Evolutionary conservation across 2,329 filamentous ascomycete genomes (phyloP), one percentile per base, ranked within the genome.

Genomic region (Neonectria sp.): DNA sequence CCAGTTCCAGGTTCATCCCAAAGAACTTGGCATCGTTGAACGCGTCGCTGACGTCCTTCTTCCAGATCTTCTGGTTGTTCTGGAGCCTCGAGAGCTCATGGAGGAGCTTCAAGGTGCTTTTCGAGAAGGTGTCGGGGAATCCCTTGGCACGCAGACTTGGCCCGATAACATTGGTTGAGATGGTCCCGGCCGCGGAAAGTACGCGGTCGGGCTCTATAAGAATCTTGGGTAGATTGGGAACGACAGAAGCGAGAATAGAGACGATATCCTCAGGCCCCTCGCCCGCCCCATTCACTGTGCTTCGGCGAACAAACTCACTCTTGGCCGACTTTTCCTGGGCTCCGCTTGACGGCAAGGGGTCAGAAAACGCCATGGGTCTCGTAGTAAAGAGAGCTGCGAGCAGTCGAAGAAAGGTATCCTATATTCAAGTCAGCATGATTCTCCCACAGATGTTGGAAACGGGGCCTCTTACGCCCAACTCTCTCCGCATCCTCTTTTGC

Each of bases 341-440:
- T 21, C 80, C 79, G 59, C 74, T 80, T 8, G 82, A 78, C 46
- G 65, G 76, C 17, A 82, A 76, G 48, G 84, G 79, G 13, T 93
- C 92, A 1, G 90, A 82, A 71, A 94, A 92, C 2, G 90, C 91
- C 72, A 94, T 86, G 1, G 95, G 94, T 46, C 94, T 90, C 9
- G 94, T 97, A 0, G 96, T 97, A 78, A 98, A 98, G 3, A 97
- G 92, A n/a, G 95, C 96, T 4, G 95, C 93, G 15, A 99, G 86
- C 2, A 99, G 88, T 17, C 95, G 89, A 13, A 96, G 86, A 77
- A 98, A 97, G 1, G 98, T 87, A 75, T 99, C 96, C 93, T 97
- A 62, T 70, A 27, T 49, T 46, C 7, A 40, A 24, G 70, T 84
- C 69, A 84, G 79, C 49, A 63, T 46, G 15, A 21, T 1, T 56